These are phyloP conservation scores for Cryomyces minteri DNA, from an alignment of 495 filamentous ascomycete species.

Conservation along the genomic window DNA sequence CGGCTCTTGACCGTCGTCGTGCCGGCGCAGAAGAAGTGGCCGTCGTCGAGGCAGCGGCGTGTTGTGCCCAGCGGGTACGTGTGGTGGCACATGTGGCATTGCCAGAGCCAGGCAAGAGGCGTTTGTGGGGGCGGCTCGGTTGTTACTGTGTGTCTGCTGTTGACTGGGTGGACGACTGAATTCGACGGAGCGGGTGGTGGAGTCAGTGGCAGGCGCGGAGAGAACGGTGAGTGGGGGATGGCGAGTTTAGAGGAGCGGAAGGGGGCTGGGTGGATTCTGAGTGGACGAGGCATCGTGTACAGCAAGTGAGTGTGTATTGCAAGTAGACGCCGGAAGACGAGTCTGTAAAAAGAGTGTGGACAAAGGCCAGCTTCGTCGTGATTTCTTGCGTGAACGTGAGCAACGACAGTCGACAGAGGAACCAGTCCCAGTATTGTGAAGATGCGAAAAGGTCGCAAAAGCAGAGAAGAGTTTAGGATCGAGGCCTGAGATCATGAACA, in stretches of 20 bases:
- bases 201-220: conserved; percentile 13
- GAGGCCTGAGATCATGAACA: too few relatives aligned
- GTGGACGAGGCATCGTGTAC: background rate
- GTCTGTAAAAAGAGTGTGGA: background rate
- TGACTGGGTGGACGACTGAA: too few relatives aligned
- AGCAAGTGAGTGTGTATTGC: too few relatives aligned
- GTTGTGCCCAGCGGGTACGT: conserved; percentile 24
- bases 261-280: conserved; percentile 2
- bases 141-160: too few relatives aligned
- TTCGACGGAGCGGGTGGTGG: conserved; percentile 2
- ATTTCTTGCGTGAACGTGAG: background rate
- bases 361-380: conserved; percentile 9
- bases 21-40: conserved; percentile 29
- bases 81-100: conserved; percentile 26
- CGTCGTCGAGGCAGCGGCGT: conserved; percentile 29
- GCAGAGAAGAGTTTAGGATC: too few relatives aligned
- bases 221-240: conserved; percentile 19
- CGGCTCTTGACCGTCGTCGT: conserved; percentile 15
- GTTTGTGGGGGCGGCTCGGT: conserved; percentile 6
- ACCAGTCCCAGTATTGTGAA: background rate
- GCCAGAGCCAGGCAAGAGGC: conserved; percentile 26
- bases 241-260: conserved; percentile 18
- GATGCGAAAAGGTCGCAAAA: too few relatives aligned
- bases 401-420: background rate
- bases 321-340: too few relatives aligned